Evolutionary conservation across 768 basidiomycete genomes (phyloP), one percentile per base, ranked within the genome.

Genomic region (Daedaleopsis sinensis): DNA sequence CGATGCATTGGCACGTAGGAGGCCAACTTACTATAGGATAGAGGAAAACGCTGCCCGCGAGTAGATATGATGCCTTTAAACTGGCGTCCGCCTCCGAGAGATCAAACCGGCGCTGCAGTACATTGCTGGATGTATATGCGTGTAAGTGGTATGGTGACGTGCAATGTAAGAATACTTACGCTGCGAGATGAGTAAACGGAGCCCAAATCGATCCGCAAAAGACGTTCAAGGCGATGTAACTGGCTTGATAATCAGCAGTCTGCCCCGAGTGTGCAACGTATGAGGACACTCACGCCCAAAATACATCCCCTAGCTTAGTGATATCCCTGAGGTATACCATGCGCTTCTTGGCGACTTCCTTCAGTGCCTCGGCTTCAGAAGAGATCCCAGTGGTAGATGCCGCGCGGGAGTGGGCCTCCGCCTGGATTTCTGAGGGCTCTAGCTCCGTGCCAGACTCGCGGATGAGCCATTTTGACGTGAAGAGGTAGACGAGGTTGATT

Each of bases 171-270:
- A 24, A 7, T 6, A 72, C 86, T 68, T 68, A 90, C 89, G 91
- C 79, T 13, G 88, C 84, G 46, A 93, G 83, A 68, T 92, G 90
- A 12, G 84, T 84, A 70, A 91, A 91, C 3, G 91, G 91, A 3
- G 84, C 77, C 91, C 91, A 93, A 38, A 91, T 84, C 61, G 84
- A 78, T 18, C 91, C 91, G 61, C 88, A 93, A 16, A 92, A 75
- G 13, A 92, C 71, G 63, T 93, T 93, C n/a, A 91, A 68, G 2
- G 81, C 86, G 58, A 92, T 85, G 70, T 92, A 92, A 16, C 88
- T 90, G 64, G 5, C 8, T 27, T 27, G 55, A 7, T 35, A 19
- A 65, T 61, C 58, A 62, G 39, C 54, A 7, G 21, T 35, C 35
- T 24, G 19, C 24, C 13, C n/a, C 2, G 3, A 27, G 56, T 16